phyloP scores from a whole-genome alignment of 2,329 filamentous ascomycete species.

The Pezizomycotina sp. region DNA sequence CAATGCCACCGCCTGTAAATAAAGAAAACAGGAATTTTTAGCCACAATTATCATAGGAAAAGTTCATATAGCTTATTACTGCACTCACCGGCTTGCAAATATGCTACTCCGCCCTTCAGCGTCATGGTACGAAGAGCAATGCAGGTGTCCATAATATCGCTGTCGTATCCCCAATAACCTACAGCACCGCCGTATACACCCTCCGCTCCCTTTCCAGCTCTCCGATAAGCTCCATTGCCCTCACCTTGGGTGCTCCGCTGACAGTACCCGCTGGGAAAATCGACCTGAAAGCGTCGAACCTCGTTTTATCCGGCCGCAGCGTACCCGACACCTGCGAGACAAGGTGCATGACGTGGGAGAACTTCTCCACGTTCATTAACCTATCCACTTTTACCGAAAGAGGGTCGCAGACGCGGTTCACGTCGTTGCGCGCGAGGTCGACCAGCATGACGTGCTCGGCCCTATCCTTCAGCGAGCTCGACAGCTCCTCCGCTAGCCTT shows the following conservation, averaged over 20 bases:
- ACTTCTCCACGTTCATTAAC: conserved; percentile 84
- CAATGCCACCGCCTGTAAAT: conserved; percentile 58
- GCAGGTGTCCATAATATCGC: conserved; percentile 42
- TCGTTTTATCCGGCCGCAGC: conserved; percentile 64
- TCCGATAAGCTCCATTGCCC: conserved; percentile 91
- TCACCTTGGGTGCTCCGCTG: conserved; percentile 85
- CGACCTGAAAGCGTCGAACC: conserved; percentile 88
- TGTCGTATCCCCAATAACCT: conserved; percentile 82
- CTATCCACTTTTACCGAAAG: conserved; percentile 77
- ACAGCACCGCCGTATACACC: conserved; percentile 92
- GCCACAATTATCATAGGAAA: background rate
- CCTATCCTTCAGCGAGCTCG: conserved; percentile 71
- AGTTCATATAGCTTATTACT: background rate
- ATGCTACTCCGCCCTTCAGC: conserved; percentile 76
- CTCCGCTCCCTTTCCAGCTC: conserved; percentile 89
- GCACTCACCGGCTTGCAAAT: conserved; percentile 53
- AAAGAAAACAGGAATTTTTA: background rate
- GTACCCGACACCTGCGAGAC: conserved; percentile 89
- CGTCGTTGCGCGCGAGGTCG: conserved; percentile 85
- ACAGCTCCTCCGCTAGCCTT: conserved; percentile 57
- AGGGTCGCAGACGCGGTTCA: conserved; percentile 90
- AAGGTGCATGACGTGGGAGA: conserved; percentile 93
- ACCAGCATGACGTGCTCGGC: conserved; percentile 97
- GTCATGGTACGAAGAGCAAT: conserved; percentile 82
- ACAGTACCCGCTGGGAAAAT: conserved; percentile 97